These are phyloP conservation scores for Suhomyces guaymorum DNA, from an alignment of 1,139 yeast genomes.

Conservation along the genomic window DNA sequence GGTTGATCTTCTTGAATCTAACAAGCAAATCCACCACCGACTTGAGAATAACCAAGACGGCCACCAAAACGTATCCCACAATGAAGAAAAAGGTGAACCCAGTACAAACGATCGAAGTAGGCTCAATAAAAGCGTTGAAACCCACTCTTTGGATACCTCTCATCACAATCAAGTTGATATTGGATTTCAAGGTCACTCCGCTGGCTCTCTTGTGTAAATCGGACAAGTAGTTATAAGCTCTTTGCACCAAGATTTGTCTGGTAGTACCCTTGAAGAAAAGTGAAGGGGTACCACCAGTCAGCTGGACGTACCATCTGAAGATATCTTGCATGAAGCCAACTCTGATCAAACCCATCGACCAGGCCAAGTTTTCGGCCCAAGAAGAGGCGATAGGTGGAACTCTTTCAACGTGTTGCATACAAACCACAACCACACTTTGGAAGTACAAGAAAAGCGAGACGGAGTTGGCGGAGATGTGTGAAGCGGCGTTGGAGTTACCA, in stretches of 20 bases:
- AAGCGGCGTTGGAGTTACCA: constrained; percentile 79
- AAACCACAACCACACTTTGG: constrained; percentile 72
- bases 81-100: constrained; percentile 74
- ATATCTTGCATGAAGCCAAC: constrained; percentile 71
- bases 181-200: constrained; percentile 37
- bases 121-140: constrained; percentile 64
- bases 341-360: constrained; percentile 83
- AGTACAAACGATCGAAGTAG: constrained; percentile 70
- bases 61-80: constrained; percentile 55
- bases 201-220: constrained; percentile 27
- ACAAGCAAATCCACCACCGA: constrained; percentile 49
- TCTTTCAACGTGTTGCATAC: constrained; percentile 71
- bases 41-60: constrained; percentile 53
- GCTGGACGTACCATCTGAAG: constrained; percentile 77
- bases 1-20: constrained; percentile 46
- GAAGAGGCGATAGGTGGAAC: constrained; percentile 80
- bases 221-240: constrained; percentile 43
- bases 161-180: constrained; percentile 56
- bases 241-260: constrained; percentile 65
- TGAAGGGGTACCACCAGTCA: constrained; percentile 75
- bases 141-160: constrained; percentile 80
- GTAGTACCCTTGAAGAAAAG: constrained; percentile 58
- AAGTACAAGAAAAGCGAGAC: constrained; percentile 72
- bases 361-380: constrained; percentile 79
- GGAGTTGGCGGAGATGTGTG: constrained; percentile 75